Evolutionary conservation across 495 filamentous ascomycete genomes (phyloP).

Genomic region (Zalerion maritima): DNA sequence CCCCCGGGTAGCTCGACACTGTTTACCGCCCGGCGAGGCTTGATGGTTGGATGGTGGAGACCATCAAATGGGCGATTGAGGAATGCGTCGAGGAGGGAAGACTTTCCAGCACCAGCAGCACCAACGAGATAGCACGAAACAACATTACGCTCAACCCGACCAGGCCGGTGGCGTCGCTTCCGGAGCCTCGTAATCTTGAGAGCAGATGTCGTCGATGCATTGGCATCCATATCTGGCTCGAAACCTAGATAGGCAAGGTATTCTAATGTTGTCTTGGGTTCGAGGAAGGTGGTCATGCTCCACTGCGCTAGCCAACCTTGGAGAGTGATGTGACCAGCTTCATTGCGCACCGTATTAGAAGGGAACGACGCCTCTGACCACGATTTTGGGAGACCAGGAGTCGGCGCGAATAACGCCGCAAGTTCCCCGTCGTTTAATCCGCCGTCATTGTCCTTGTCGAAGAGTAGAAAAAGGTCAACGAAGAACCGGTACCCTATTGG

Average conservation of each 20-base stretch:
- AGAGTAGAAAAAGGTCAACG: conserved; percentile 85
- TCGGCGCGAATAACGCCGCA: conserved; percentile 76
- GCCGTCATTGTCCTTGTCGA: conserved; percentile 95
- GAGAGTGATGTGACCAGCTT: conserved; percentile 86
- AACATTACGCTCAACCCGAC: conserved; percentile 86
- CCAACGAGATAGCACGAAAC: conserved; percentile 91
- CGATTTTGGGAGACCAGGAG: conserved; percentile 70
- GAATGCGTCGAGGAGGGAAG: conserved; percentile 76
- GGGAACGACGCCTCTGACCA: conserved; percentile 84
- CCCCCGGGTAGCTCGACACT: conserved; percentile 91
- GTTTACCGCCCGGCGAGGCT: conserved; percentile 84
- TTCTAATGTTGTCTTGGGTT: conserved; percentile 84
- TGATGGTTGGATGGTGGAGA: conserved; percentile 89
- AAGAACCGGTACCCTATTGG: conserved; percentile 95
- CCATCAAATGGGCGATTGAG: conserved; percentile 73
- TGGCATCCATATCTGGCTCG: conserved; percentile 43
- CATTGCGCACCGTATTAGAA: conserved; percentile 84
- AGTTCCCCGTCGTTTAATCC: conserved; percentile 78
- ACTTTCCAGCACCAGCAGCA: conserved; percentile 70
- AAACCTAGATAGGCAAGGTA: conserved; percentile 95
- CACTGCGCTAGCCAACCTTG: conserved; percentile 98
- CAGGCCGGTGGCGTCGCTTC: conserved; percentile 64
- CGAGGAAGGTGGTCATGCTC: conserved; percentile 98
- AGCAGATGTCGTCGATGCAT: conserved; percentile 60
- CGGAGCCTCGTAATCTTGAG: conserved; percentile 85